phyloP scores from a whole-genome alignment of 805 yeast genomes.

The Myxozyma sirexii region DNA sequence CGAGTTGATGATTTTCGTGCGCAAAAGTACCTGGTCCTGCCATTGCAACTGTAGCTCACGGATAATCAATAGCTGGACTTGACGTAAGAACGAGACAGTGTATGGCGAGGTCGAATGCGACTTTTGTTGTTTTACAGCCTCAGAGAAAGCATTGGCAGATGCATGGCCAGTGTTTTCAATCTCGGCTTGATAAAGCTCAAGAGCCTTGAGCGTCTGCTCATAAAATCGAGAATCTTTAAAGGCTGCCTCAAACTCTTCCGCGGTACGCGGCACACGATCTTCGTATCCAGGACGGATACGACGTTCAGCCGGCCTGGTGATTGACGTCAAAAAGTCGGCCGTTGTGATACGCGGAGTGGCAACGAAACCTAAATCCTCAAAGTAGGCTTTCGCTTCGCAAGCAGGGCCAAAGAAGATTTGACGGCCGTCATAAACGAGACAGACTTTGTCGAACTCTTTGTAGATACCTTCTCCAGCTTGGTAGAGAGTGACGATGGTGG shows the following conservation, averaged over 20 bases:
- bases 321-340: slow-evolving; percentile 61
- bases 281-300: slow-evolving; percentile 48
- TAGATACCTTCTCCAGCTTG: slow-evolving; percentile 71
- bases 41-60: slow-evolving; percentile 31
- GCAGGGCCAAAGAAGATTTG: slow-evolving; percentile 65
- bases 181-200: slow-evolving; percentile 44
- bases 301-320: slow-evolving; percentile 57
- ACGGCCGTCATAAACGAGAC: slow-evolving; percentile 61
- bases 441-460: slow-evolving; percentile 61
- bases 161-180: slow-evolving; percentile 24
- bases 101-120: slow-evolving; percentile 22
- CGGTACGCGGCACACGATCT: slow-evolving; percentile 53
- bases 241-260: slow-evolving; percentile 50
- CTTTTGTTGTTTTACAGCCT: slow-evolving; percentile 21
- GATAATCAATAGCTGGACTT: slow-evolving; percentile 19
- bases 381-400: slow-evolving; percentile 50
- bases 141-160: slow-evolving; percentile 16
- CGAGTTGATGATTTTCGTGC: slow-evolving; percentile 35
- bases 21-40: slow-evolving; percentile 31
- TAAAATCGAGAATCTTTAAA: slow-evolving; percentile 55
- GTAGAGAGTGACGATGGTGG: slow-evolving; percentile 68
- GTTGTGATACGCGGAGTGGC: slow-evolving; percentile 61
- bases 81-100: slow-evolving; percentile 32
- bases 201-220: slow-evolving; percentile 46
- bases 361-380: slow-evolving; percentile 54